A percentile compares a stretch with the other conserved stretches of the same genome.
phyloP scores from a whole-genome alignment of 2,329 filamentous ascomycete species.

The Botrytis galanthina region DNA sequence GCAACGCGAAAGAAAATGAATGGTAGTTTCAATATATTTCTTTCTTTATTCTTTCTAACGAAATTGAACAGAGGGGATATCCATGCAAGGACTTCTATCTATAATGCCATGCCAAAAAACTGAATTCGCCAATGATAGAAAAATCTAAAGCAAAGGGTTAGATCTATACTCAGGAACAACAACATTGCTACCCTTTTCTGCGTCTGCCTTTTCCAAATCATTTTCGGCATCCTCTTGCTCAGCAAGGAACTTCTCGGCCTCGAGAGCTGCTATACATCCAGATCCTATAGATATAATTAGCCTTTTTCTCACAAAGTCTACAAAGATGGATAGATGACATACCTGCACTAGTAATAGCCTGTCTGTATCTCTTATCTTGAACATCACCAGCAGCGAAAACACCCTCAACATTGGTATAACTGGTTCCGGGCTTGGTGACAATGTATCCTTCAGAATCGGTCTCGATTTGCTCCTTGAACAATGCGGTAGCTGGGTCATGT shows the following conservation, averaged over 20 bases:
- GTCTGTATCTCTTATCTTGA: constrained; percentile 96
- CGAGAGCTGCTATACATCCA: constrained; percentile 91
- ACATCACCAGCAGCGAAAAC: constrained; percentile 97
- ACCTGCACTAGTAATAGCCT: constrained; percentile 97
- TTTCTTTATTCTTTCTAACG: neutral
- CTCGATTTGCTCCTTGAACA: constrained; percentile 88
- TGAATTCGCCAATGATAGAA: neutral
- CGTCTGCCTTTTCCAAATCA: constrained; percentile 43
- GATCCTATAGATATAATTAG: constrained; percentile 57
- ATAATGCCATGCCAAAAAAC: neutral
- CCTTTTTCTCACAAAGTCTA: constrained; percentile 8
- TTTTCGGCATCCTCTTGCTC: constrained; percentile 49
- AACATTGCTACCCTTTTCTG: constrained; percentile 47
- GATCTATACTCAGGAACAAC: constrained; percentile 60
- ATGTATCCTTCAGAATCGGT: constrained; percentile 91
- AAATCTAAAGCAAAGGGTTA: constrained; percentile 58
- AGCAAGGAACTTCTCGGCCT: constrained; percentile 89
- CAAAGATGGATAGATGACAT: constrained; percentile 42
- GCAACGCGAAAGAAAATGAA: neutral
- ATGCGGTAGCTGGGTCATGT: constrained; percentile 86
- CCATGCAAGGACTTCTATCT: neutral
- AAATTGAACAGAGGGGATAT: neutral
- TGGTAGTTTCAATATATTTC: neutral
- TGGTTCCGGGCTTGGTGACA: constrained; percentile 82
- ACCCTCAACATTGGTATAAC: constrained; percentile 82